Base-by-base conservation (phyloP, 2,329 filamentous ascomycete species). In the Aspergillus sp. region DNA sequence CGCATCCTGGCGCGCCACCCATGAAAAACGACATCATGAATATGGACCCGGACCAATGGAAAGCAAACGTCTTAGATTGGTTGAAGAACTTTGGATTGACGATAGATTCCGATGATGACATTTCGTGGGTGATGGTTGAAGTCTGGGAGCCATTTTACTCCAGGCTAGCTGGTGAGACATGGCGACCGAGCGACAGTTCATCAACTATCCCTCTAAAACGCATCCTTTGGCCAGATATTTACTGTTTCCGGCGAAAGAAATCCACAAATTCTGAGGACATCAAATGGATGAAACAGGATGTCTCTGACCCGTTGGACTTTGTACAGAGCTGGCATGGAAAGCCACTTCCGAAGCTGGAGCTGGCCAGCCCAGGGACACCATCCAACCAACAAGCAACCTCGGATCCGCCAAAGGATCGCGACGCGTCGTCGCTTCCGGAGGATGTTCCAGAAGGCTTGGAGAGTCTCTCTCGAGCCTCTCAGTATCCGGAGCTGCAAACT, bases 151-250 rank as follows among this genome's bases (percentile, higher is more conserved):
- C 70, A 16, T 71, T 73, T 45, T 73, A 71, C 53, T 63, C 68
- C 47, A 65, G 64, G 49, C 54, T 72, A 42, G 67, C 69, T 33
- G 68, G 69, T 20, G 70, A 70, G 47, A 58, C 60, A 38, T 60
- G 59, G 56, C 59, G 65, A 33, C 57, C 65, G 40, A 62, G 52
- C 50, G 62, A 65, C 52, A 55, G 51, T 48, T 62, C 61, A 41
- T 61, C 66, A 13, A 54, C 60, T 16, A 59, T 70, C 52, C 64
- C 67, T 22, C 62, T 73, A 54, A 74, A 71, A 57, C 70, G 71
- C 20, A 69, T 76, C 48, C 61, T 75, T 47, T 78, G 75, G 75
- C 75, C 75, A 17, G 70, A 73, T 26, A 62, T 65, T 19, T 71
- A 73, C 53, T 76, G 72, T 59, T 77, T 77, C 55, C 63, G 58